A percentile compares a stretch with the other conserved stretches of the same genome.
Conservation (phyloP, 2,329 filamentous ascomycete genomes). For the Penicillium sp. region DNA sequence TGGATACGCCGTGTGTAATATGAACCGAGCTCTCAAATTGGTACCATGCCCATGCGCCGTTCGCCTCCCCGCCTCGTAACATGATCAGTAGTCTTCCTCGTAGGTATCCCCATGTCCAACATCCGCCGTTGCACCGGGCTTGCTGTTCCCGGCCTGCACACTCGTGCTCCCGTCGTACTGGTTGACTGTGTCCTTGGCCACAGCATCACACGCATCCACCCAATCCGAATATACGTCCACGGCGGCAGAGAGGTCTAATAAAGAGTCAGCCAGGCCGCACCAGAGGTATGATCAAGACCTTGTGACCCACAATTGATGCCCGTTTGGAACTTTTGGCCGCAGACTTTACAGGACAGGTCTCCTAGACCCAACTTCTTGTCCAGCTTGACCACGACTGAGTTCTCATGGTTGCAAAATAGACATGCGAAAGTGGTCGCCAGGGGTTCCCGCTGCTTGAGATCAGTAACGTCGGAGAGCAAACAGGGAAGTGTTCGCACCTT, state of each 20-base stretch:
- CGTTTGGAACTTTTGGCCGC: slow-evolving; percentile 89
- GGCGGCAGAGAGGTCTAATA: slow-evolving; percentile 73
- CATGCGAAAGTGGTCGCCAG: slow-evolving; percentile 80
- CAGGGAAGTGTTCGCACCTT: slow-evolving; percentile 54
- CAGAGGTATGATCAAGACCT: background rate
- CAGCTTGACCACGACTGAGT: slow-evolving; percentile 81
- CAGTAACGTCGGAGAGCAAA: background rate
- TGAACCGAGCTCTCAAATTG: slow-evolving; percentile 11
- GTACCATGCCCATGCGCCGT: slow-evolving; percentile 20
- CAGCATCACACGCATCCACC: slow-evolving; percentile 86
- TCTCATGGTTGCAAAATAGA: slow-evolving; percentile 97
- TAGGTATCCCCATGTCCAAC: slow-evolving; percentile 19
- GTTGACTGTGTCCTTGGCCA: slow-evolving; percentile 58
- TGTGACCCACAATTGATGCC: slow-evolving; percentile 74
- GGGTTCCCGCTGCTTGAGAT: slow-evolving; percentile 40
- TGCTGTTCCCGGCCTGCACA: slow-evolving; percentile 18
- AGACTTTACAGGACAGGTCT: slow-evolving; percentile 82
- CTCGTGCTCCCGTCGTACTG: slow-evolving; percentile 28
- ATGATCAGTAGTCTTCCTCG: slow-evolving; percentile 29
- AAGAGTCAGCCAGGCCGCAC: background rate
- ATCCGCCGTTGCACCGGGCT: slow-evolving; percentile 16
- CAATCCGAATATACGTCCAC: slow-evolving; percentile 98
- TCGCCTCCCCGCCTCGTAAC: slow-evolving; percentile 14
- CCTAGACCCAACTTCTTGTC: slow-evolving; percentile 91
- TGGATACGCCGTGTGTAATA: slow-evolving; percentile 8